Conservation (phyloP, 768 basidiomycete genomes). For the Phylloporus sp. region DNA sequence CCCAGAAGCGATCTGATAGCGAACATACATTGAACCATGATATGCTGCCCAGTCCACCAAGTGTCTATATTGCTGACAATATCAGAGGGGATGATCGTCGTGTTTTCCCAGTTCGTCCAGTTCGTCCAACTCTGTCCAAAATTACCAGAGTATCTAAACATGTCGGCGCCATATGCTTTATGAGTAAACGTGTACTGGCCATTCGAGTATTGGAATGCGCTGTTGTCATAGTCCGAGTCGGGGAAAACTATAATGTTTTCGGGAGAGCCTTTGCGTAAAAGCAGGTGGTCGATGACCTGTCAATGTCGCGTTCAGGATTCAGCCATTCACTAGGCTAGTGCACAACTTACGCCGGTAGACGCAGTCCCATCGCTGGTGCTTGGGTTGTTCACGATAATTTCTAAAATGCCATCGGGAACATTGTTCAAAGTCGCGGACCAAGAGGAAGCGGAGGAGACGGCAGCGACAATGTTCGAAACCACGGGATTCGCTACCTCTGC, state of each 20-base stretch:
- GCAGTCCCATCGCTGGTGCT: slow-evolving; percentile 37
- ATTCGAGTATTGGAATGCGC: slow-evolving; percentile 52
- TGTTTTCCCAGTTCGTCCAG: slow-evolving; percentile 78
- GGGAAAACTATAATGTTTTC: slow-evolving; percentile 89
- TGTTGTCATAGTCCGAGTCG: slow-evolving; percentile 67
- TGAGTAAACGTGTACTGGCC: slow-evolving; percentile 77
- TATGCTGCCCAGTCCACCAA: slow-evolving; percentile 82
- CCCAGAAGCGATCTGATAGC: neutral
- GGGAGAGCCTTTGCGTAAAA: slow-evolving; percentile 73
- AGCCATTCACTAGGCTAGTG: neutral
- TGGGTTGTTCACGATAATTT: slow-evolving; percentile 63
- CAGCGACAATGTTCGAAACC: slow-evolving; percentile 49
- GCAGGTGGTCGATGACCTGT: slow-evolving; percentile 68
- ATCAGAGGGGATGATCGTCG: slow-evolving; percentile 57
- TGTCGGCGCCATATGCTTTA: slow-evolving; percentile 81
- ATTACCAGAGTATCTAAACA: slow-evolving; percentile 82
- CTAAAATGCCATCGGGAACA: slow-evolving; percentile 80
- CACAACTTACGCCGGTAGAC: slow-evolving; percentile 52
- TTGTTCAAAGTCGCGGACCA: slow-evolving; percentile 74
- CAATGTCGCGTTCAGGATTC: slow-evolving; percentile 4
- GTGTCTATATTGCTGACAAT: slow-evolving; percentile 44
- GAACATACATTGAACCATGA: slow-evolving; percentile 81
- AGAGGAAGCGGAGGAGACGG: slow-evolving; percentile 55
- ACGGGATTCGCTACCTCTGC: slow-evolving; percentile 44
- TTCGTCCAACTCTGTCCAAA: slow-evolving; percentile 81